These are phyloP conservation scores for Pisolithus albus DNA, from an alignment of 768 basidiomycete genomes.

Conservation along the genomic window DNA sequence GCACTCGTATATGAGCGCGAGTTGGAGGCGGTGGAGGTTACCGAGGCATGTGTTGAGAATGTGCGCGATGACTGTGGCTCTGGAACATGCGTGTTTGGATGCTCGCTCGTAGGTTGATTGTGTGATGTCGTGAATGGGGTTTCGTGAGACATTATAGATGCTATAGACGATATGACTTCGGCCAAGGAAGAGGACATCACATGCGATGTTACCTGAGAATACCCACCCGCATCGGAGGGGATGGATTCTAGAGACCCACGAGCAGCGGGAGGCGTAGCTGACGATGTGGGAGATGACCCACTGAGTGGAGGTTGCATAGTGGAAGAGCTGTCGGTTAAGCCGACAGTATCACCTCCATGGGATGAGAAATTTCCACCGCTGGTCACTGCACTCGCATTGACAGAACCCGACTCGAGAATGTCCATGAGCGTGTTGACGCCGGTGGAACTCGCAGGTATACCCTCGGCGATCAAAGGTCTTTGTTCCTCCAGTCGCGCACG, in stretches of 20 bases:
- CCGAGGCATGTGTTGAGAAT: conserved; percentile 4
- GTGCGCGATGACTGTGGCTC: background rate
- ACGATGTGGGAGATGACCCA: background rate
- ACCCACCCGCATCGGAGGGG: background rate
- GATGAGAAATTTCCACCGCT: background rate
- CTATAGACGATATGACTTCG: conserved; percentile 20
- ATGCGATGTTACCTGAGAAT: background rate
- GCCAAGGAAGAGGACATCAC: conserved; percentile 8
- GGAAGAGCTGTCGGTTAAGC: background rate
- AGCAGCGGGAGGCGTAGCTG: background rate
- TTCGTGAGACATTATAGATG: background rate
- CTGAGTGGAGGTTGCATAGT: background rate
- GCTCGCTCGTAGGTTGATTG: conserved; percentile 1
- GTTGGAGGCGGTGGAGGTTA: background rate
- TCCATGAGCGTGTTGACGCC: conserved; percentile 3
- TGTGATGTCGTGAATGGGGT: conserved; percentile 1
- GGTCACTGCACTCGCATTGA: background rate
- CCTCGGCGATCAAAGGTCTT: conserved; percentile 19
- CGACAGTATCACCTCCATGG: background rate
- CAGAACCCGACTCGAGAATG: background rate
- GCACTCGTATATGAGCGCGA: conserved; percentile 1
- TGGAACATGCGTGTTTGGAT: conserved; percentile 1
- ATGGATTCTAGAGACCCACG: background rate
- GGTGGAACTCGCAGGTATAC: background rate
- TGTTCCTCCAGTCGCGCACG: conserved; percentile 37